phyloP scores from a whole-genome alignment of 2,329 filamentous ascomycete genomes.

The Curvularia hawaiiensis region DNA sequence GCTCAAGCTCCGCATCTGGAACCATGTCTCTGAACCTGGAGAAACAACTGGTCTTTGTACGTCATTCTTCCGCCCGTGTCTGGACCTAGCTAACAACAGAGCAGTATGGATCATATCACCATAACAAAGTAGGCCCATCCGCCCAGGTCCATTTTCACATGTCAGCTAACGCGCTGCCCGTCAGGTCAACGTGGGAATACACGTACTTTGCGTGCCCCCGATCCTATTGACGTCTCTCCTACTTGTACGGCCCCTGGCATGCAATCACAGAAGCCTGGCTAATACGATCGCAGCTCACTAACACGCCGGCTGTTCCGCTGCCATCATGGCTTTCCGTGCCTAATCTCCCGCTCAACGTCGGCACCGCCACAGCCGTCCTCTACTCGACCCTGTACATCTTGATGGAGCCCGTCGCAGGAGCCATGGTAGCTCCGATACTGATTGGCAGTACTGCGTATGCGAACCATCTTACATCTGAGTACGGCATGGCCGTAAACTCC shows the following conservation, averaged over 20 bases:
- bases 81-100: conserved; percentile 20
- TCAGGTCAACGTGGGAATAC: conserved; percentile 76
- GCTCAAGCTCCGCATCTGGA: conserved; percentile 36
- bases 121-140: conserved; percentile 63
- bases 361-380: conserved; percentile 61
- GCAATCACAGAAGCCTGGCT: conserved; percentile 5
- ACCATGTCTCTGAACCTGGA: conserved; percentile 72
- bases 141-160: conserved; percentile 16
- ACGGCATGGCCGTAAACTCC: conserved; percentile 64
- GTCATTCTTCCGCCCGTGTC: conserved; percentile 40
- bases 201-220: conserved; percentile 78
- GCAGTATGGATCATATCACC: conserved; percentile 85
- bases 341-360: conserved; percentile 64
- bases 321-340: conserved; percentile 60
- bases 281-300: conserved; percentile 56
- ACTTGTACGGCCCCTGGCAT: conserved; percentile 61
- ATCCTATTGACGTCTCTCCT: conserved; percentile 74
- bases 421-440: conserved; percentile 75
- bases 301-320: conserved; percentile 59
- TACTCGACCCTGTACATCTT: conserved; percentile 86
- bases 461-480: conserved; percentile 73
- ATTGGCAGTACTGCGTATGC: conserved; percentile 74
- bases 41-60: conserved; percentile 81
- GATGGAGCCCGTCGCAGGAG: conserved; percentile 91
- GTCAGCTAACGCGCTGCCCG: conserved; percentile 32